phyloP scores from a whole-genome alignment of 108 stramenopile genomes.

The Conticribra weissflogii region DNA sequence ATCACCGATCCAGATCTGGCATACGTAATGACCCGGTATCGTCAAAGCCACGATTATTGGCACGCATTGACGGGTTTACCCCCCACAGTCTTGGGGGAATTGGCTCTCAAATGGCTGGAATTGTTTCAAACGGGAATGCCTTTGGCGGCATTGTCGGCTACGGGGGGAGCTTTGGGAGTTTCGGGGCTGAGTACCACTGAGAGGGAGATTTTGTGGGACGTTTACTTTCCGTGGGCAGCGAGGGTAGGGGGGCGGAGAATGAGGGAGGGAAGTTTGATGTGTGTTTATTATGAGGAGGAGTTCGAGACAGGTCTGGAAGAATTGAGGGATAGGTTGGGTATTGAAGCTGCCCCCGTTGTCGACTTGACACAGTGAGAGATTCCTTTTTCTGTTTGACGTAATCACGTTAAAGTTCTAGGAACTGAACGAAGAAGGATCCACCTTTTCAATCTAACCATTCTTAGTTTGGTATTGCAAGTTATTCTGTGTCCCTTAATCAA shows the following conservation, averaged over 20 bases:
- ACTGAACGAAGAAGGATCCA: too few species aligned
- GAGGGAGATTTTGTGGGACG: conserved; percentile 45
- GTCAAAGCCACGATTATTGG: conserved; percentile 95
- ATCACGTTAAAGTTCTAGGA: too few species aligned
- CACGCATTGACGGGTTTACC: conserved; percentile 94
- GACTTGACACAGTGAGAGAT: background rate
- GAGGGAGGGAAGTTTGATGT: conserved; percentile 51
- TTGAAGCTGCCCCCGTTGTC: conserved; percentile 68
- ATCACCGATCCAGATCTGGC: conserved; percentile 82
- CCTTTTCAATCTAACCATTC: too few species aligned
- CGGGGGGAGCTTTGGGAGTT: conserved; percentile 60
- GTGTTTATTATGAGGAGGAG: conserved; percentile 86
- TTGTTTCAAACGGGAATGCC: conserved; percentile 96
- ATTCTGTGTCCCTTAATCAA: too few species aligned
- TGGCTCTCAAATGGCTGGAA: conserved; percentile 97
- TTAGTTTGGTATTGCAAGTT: too few species aligned
- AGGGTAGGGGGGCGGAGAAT: conserved; percentile 35
- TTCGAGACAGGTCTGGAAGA: conserved; percentile 76
- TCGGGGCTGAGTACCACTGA: conserved; percentile 34
- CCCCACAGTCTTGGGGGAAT: conserved; percentile 93
- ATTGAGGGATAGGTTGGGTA: conserved; percentile 63
- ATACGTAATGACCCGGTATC: conserved; percentile 94
- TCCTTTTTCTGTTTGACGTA: too few species aligned
- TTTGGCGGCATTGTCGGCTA: conserved; percentile 74
- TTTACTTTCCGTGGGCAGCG: conserved; percentile 86